Base-by-base conservation (phyloP, 1,139 yeast genomes). In the Diutina rugosa region DNA sequence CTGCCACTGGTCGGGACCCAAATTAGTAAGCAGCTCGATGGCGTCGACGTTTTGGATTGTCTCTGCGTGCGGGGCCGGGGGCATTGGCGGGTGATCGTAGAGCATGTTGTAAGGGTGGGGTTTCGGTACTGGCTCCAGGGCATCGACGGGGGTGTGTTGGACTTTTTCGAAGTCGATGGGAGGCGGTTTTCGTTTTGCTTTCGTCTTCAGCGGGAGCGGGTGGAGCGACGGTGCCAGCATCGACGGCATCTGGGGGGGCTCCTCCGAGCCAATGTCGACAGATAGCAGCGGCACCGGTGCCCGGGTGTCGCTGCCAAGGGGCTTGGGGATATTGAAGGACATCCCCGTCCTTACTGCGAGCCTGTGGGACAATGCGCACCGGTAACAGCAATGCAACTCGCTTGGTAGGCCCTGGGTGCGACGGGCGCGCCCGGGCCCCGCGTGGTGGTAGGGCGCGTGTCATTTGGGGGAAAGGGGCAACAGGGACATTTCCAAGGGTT, bases 1-100 rank as follows among this genome's bases (percentile, higher is more conserved):
- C 61, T 81, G 80, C 97, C 98, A 91, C 58, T 86, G 91, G 29
- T 81, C 84, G 53, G 88, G 91, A 38, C 85, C 84, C 57, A 91
- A 69, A 46, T 81, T 10, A 10, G 32, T 46, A n/a, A 44, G 28
- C 44, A 30, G 44, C 41, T 18, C 35, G 28, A 49, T 49, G 26
- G 41, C n/a, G 44, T 29, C 35, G 41, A n/a, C 29, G 44, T n/a
- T 28, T 12, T 21, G 30, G 30, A 32, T 30, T 4, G 18, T 12
- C 28, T 38, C n/a, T 30, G 30, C 21, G 14, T 14, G 16, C 9
- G 51, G 35, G 9, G 51, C 35, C 44, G 53, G 44, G 6, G 53
- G 53, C 53, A 49, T 49, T 26, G 53, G 53, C 16, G 53, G 53
- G n/a, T 32, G 44, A 14, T 49, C 53, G 44, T 49, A 49, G 14